Percentiles rank a stretch among this genome's conserved stretches.
These are phyloP conservation scores for Neonectria punicea DNA, from an alignment of 2,329 filamentous ascomycete species.

Conservation along the genomic window DNA sequence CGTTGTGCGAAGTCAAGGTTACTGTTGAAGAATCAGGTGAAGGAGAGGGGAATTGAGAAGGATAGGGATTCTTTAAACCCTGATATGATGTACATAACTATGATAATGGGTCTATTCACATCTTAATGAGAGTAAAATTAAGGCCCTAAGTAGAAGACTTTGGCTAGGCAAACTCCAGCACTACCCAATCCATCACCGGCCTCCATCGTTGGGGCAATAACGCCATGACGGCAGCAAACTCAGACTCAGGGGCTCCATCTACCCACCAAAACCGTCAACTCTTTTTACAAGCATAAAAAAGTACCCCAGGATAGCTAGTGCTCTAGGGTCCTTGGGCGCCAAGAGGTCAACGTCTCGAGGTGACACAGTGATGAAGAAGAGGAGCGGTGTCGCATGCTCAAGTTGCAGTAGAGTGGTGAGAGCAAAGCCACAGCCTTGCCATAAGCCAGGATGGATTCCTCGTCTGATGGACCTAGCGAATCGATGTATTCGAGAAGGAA, in stretches of 20 bases:
- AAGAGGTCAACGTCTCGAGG: not conserved
- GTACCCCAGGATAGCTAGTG: conserved; percentile 12
- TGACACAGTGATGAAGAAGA: not conserved
- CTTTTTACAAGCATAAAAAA: conserved; percentile 17
- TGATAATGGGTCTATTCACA: too few species aligned
- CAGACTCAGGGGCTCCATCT: not conserved
- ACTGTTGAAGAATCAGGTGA: too few species aligned
- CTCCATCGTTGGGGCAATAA: not conserved
- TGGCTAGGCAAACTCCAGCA: too few species aligned
- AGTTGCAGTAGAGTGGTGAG: not conserved
- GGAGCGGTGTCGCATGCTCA: not conserved
- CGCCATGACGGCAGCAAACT: conserved; percentile 10
- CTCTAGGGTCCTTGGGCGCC: not conserved
- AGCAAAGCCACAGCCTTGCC: not conserved
- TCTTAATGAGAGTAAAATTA: too few species aligned
- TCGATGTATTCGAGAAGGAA: conserved; percentile 6
- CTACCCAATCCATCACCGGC: conserved; percentile 9
- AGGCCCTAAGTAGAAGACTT: too few species aligned
- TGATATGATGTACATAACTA: too few species aligned
- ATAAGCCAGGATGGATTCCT: not conserved
- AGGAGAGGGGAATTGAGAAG: too few species aligned
- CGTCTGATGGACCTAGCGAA: not conserved
- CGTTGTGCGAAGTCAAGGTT: too few species aligned
- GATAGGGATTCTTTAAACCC: too few species aligned
- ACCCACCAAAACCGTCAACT: conserved; percentile 4